Evolutionary conservation across 129 eudicot genomes (phyloP), one percentile per base, ranked within the genome.

Genomic region (Flaveria robusta): DNA sequence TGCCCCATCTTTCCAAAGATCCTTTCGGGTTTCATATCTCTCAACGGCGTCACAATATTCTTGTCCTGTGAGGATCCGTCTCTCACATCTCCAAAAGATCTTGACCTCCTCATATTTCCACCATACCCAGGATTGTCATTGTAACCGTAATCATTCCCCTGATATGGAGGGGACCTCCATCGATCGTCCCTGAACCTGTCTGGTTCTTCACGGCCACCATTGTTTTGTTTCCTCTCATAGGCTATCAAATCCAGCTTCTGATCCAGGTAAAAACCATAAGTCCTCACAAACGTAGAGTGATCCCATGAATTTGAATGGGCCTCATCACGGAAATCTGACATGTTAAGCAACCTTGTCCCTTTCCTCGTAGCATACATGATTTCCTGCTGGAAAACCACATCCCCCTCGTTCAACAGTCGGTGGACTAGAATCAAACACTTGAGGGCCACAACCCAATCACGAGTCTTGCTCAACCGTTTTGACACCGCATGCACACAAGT

Each of bases 201-300:
- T 9, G 80, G 74, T 56, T 86, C 86, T 14, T 46, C 80, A 41
- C 59, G 72, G 52, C 81, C 78, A 9, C 87, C 86, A 11, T 67
- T 72, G 11, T 19, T 69, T 60, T 74, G 84, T 31, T 85, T 86
- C 83, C 87, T 76, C 82, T 91, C 93, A 70, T 52, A 86, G 8
- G 74, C 77, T 64, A 91, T 46, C 70, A 91, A 22, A 76, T 91
- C 97, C 15, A 91, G 81, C 84, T 71, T 88, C 86, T 91, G 97
- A 77, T 91, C 97, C 74, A 91, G 76, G 58, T 82, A 91, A 77
- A 91, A 76, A 3, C 91, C 91, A 64, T 88, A 91, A 6, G 91
- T 88, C 83, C 91, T 84, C 24, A 88, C 97, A 67, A 91, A 91
- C 3, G 90, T 92, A 3, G 97, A 91, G 29, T 91, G 93, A 75